phyloP scores from a whole-genome alignment of 495 filamentous ascomycete genomes.

The Baudoinia panamericana region DNA sequence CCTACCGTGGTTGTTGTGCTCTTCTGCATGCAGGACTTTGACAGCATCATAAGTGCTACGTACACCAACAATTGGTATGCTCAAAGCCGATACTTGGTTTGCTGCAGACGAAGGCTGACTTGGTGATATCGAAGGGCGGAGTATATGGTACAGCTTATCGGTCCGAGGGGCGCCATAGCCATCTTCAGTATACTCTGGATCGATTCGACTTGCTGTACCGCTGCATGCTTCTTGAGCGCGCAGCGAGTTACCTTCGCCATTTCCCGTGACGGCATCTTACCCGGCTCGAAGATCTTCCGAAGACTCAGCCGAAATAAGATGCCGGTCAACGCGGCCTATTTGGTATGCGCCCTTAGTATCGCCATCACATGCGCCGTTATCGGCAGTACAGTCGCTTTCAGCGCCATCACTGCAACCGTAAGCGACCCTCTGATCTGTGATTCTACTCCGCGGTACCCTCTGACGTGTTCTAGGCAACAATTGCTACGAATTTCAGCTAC shows the following conservation, averaged over 20 bases:
- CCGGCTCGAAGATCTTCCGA: conserved; percentile 15
- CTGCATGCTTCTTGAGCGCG: conserved; percentile 26
- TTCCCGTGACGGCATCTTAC: conserved; percentile 26
- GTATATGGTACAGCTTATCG: conserved; percentile 28
- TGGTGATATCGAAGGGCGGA: too few species aligned
- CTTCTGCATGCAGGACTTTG: conserved; percentile 26
- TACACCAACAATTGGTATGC: conserved; percentile 29
- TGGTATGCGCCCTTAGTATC: conserved; percentile 22
- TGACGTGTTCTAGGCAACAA: conserved; percentile 14
- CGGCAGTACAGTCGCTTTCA: conserved; percentile 27
- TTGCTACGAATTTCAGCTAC: conserved; percentile 28
- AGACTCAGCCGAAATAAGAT: conserved; percentile 17
- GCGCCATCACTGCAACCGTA: conserved; percentile 25
- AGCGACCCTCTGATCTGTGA: background rate
- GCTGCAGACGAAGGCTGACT: too few species aligned
- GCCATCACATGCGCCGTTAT: conserved; percentile 26
- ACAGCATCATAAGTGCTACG: conserved; percentile 18
- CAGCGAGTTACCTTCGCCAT: conserved; percentile 31
- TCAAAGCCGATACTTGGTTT: too few species aligned
- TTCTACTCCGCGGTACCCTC: background rate
- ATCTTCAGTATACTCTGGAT: conserved; percentile 26
- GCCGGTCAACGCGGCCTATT: conserved; percentile 26
- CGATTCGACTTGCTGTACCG: conserved; percentile 25
- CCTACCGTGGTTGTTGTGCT: conserved; percentile 26
- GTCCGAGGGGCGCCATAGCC: conserved; percentile 22